phyloP scores from a whole-genome alignment of 352 stramenopile genomes.

The Globisporangium acanthophoron region DNA sequence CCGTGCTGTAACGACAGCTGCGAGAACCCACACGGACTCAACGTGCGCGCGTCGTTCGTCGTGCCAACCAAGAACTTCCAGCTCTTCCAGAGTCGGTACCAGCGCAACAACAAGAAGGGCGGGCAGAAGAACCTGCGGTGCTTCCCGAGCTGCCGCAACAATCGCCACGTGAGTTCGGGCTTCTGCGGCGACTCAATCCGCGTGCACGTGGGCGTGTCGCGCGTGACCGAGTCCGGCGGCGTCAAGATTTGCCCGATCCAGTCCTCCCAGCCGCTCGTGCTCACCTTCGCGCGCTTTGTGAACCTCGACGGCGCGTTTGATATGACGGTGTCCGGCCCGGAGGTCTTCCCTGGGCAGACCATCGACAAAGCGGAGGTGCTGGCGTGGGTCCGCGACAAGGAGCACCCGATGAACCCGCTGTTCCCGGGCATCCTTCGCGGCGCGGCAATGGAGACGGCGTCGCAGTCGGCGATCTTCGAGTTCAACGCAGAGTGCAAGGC shows the following conservation, averaged over 20 bases:
- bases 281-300: conserved; percentile 66
- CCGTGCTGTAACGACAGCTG: conserved; percentile 80
- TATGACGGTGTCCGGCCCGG: conserved; percentile 51
- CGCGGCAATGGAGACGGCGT: conserved; percentile 71
- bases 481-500: conserved; percentile 87
- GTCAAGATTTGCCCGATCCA: conserved; percentile 82
- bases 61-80: conserved; percentile 71
- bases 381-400: conserved; percentile 62
- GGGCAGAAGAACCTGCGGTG: conserved; percentile 87
- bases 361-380: conserved; percentile 67
- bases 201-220: conserved; percentile 75
- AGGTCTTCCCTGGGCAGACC: conserved; percentile 72
- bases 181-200: conserved; percentile 85
- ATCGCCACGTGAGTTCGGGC: conserved; percentile 72
- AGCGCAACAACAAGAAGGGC: conserved; percentile 89
- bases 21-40: conserved; percentile 76
- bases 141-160: conserved; percentile 81
- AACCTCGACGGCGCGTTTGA: conserved; percentile 75
- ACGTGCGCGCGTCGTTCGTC: conserved; percentile 77
- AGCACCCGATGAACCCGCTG: conserved; percentile 72
- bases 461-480: conserved; percentile 81
- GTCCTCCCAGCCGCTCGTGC: conserved; percentile 39
- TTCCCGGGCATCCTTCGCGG: conserved; percentile 70
- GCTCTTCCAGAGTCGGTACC: conserved; percentile 77
- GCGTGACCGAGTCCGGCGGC: conserved; percentile 64